Conservation (phyloP, 805 yeast species). For the Saturnispora silvae region DNA sequence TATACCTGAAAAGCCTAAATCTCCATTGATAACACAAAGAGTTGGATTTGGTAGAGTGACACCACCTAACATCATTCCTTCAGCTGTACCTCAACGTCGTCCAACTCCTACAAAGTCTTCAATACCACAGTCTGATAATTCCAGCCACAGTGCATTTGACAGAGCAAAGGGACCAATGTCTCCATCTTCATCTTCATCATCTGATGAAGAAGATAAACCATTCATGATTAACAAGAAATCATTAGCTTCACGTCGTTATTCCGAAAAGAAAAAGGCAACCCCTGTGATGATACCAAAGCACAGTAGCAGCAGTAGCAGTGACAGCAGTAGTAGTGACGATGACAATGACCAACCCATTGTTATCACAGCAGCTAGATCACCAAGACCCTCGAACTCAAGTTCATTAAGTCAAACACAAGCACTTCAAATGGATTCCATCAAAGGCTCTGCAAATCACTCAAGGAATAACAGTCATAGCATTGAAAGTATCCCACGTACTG, state of each 20-base stretch:
- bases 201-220: constrained; percentile 4
- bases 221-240: constrained; percentile 8
- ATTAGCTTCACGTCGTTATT: constrained; percentile 4
- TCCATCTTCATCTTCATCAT: not conserved
- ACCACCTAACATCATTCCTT: not conserved
- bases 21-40: not conserved
- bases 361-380: not conserved
- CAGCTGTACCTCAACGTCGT: not conserved
- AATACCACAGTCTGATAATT: not conserved
- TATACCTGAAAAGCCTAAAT: not conserved
- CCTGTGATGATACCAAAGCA: too few relatives aligned
- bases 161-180: not conserved
- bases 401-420: too few relatives aligned
- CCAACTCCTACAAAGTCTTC: not conserved
- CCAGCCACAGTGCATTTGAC: not conserved
- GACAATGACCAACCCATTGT: constrained; percentile 2
- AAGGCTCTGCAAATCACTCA: too few relatives aligned
- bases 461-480: too few relatives aligned
- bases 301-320: too few relatives aligned
- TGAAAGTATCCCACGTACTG: constrained; percentile 4
- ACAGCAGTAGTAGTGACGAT: not conserved
- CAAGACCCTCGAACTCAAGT: too few relatives aligned
- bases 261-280: constrained; percentile 1
- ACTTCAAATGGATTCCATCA: too few relatives aligned
- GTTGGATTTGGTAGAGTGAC: not conserved